phyloP scores from a whole-genome alignment of 352 stramenopile genomes.

The Phytophthora sojae region DNA sequence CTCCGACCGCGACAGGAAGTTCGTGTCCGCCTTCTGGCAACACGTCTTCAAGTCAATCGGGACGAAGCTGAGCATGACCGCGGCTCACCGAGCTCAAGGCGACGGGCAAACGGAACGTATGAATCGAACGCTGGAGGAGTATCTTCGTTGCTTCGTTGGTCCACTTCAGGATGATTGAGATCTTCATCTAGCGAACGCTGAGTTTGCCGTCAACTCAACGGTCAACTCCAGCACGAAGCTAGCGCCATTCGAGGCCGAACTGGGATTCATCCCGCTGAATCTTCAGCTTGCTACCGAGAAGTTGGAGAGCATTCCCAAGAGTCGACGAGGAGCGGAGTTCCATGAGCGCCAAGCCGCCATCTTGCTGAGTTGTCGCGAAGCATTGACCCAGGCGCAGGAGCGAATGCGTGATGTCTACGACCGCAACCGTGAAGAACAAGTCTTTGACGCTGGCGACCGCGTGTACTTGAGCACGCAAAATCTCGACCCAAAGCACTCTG shows the following conservation, averaged over 20 bases:
- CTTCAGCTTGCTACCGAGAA: neutral
- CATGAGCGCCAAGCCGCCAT: conserved; percentile 16
- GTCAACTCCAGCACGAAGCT: too few relatives aligned
- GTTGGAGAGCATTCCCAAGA: neutral
- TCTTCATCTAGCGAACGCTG: conserved; percentile 9
- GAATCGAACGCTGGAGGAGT: neutral
- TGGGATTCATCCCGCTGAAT: conserved; percentile 11
- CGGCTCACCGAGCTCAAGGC: too few relatives aligned
- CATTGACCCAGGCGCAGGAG: conserved; percentile 12
- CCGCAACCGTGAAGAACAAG: conserved; percentile 5
- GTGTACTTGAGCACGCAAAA: neutral
- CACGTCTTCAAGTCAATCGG: too few relatives aligned
- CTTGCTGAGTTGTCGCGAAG: conserved; percentile 11
- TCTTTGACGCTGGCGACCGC: conserved; percentile 16
- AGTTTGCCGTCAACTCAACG: too few relatives aligned
- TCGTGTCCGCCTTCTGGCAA: too few relatives aligned
- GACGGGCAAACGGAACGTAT: too few relatives aligned
- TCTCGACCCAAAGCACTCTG: neutral
- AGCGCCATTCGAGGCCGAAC: conserved; percentile 22
- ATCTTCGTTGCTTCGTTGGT: conserved; percentile 19
- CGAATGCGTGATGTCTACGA: conserved; percentile 23
- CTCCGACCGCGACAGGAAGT: too few relatives aligned
- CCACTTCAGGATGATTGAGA: conserved; percentile 21
- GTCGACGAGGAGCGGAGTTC: conserved; percentile 3
- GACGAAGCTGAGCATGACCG: too few relatives aligned